Evolutionary conservation across 306 rosid genomes (phyloP).

Genomic region (Vachellia pachyceras): DNA sequence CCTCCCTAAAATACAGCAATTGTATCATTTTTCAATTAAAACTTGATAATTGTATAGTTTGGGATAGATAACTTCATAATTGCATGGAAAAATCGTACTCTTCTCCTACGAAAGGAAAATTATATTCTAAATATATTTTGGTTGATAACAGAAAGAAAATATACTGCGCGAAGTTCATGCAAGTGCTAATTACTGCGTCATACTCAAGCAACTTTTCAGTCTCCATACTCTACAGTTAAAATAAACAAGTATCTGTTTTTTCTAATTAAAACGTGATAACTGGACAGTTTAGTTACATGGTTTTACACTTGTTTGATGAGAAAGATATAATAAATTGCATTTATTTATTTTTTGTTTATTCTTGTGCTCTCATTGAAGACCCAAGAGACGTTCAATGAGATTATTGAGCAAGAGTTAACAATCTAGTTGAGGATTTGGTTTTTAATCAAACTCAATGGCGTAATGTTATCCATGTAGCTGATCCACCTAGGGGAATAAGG

Average conservation of each 20-base stretch:
- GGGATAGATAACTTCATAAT: not conserved
- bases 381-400: too few relatives aligned
- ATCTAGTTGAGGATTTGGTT: too few relatives aligned
- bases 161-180: not conserved
- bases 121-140: not conserved
- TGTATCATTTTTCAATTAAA: not conserved
- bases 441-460: too few relatives aligned
- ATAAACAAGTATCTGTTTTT: not conserved
- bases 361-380: too few relatives aligned
- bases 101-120: not conserved
- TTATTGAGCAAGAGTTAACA: too few relatives aligned
- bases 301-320: not conserved
- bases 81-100: not conserved
- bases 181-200: not conserved
- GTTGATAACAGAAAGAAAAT: not conserved
- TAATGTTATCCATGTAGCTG: too few relatives aligned
- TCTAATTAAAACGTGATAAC: not conserved
- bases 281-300: not conserved
- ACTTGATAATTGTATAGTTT: not conserved
- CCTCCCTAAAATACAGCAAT: not conserved
- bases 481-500: too few relatives aligned
- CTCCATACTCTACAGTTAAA: not conserved
- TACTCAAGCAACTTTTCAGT: not conserved
- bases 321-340: not conserved
- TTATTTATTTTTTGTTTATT: not conserved